Base-by-base conservation (phyloP, 2,329 filamentous ascomycete species). In the Phialophora tarda region DNA sequence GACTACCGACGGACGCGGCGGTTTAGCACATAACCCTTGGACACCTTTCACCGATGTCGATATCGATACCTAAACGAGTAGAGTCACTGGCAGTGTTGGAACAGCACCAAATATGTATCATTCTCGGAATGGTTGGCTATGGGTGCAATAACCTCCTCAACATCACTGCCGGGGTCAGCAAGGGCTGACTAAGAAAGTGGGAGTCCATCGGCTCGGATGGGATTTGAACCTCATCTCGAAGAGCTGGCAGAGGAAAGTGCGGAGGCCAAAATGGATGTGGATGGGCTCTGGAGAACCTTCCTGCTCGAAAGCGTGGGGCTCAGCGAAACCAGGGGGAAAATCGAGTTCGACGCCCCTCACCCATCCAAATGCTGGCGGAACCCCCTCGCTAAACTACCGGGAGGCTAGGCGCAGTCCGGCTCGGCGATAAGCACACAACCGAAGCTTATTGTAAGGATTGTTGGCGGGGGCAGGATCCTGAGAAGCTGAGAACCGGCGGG, bases 401-500 rank as follows among this genome's bases (percentile, higher is more conserved):
- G 3, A n/a, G 14, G 38, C 38, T 17, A 41, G 38, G 14, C 17
- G 14, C 5, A 24, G 21, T 51, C 21, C 48, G 21, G 48, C 48
- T 51, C 48, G 48, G 48, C 21, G 48, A 56, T 21, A 56, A 28
- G 53, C 24, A 56, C 53, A 12, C 24, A 8, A n/a, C 53, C 53
- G 53, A 34, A 32, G 26, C 23, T 34, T 38, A 23, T 51, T 61
- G 26, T 24, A 1, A 48, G n/a, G 14, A 14, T 6, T 6, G 38
- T 44, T 1, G 38, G 14, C n/a, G n/a, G n/a, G n/a, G n/a, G n/a
- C n/a, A n/a, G n/a, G n/a, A n/a, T n/a, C n/a, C n/a, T n/a, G n/a
- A n/a, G n/a, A n/a, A n/a, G n/a, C n/a, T n/a, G n/a, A n/a, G n/a
- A n/a, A n/a, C n/a, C n/a, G n/a, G n/a, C n/a, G n/a, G n/a, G n/a